Conservation (phyloP, 345 rosid genomes). For the Salix viminalis region DNA sequence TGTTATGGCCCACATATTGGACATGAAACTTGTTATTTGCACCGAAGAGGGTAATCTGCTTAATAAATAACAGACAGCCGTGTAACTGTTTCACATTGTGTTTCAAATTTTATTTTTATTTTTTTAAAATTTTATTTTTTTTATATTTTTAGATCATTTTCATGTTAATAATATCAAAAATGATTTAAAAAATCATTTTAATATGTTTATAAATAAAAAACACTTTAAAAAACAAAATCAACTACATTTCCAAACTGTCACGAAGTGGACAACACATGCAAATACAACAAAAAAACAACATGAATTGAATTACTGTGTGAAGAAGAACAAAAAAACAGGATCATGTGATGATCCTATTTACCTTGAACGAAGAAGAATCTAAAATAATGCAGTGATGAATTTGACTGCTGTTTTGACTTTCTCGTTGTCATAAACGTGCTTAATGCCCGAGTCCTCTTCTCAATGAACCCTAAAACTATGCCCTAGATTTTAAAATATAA, state of each 20-base stretch:
- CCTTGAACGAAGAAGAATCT: neutral
- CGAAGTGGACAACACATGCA: neutral
- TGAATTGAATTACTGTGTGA: neutral
- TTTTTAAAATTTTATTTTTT: no score
- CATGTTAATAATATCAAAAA: no score
- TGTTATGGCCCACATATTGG: neutral
- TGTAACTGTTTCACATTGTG: no score
- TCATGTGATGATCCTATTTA: neutral
- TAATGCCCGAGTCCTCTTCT: neutral
- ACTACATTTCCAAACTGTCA: no score
- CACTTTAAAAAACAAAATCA: accelerated
- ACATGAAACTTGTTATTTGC: no score
- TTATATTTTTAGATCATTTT: no score
- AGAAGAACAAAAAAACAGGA: neutral
- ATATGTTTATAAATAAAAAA: no score
- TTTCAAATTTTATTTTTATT: no score
- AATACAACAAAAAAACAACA: no score
- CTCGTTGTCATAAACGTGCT: neutral
- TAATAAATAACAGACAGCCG: neutral
- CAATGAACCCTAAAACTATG: neutral
- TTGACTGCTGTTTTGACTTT: neutral
- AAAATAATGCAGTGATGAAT: neutral
- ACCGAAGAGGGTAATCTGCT: neutral
- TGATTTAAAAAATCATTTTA: no score
- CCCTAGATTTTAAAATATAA: neutral